Base-by-base conservation (phyloP, 495 filamentous ascomycete species). In the Aspergillus panamensis region DNA sequence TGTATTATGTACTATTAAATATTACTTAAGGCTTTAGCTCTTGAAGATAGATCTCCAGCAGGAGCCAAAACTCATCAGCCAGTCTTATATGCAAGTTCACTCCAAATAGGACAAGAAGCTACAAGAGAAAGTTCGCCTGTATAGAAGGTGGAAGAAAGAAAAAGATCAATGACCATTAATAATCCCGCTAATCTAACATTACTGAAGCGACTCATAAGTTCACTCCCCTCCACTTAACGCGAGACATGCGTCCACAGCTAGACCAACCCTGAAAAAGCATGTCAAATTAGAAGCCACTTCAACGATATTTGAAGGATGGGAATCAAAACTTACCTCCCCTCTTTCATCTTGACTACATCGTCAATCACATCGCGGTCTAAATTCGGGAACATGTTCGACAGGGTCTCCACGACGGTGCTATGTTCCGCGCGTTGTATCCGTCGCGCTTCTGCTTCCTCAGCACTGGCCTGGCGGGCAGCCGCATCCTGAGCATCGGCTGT, bases 351-450 rank as follows among this genome's bases (percentile, higher is more conserved):
- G 19, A 96, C 91, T 53, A 97, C 92, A 75, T 97, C 92, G 61
- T 91, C 90, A 66, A 97, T 96, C 32, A 97, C 81, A 25, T 97
- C 92, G 66, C 83, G 81, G 68, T 97, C 92, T 25, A 97, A 75
- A 67, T 91, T 87, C 8, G 92, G 92, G 66, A 97, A 97, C 92
- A 97, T 96, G 49, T 89, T 87, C 17, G 88, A 85, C 42, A 97
- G 74, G 14, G 90, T 96, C 66, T 97, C 93, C 1, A 97, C 94
- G 6, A 99, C 86, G 66, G 90, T 90, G 42, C 83, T 79, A 68
- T 97, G 92, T 76, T 99, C 94, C 32, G 83, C 86, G 48, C 86
- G 80, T 57, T 92, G 87, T 60, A 99, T 88, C 44, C 88, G 80
- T 48, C 88, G 84, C 30, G 93, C 93, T 70, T 97, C 90, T 9